phyloP scores from a whole-genome alignment of 2,329 filamentous ascomycete genomes.

The Fusarium buxicola region DNA sequence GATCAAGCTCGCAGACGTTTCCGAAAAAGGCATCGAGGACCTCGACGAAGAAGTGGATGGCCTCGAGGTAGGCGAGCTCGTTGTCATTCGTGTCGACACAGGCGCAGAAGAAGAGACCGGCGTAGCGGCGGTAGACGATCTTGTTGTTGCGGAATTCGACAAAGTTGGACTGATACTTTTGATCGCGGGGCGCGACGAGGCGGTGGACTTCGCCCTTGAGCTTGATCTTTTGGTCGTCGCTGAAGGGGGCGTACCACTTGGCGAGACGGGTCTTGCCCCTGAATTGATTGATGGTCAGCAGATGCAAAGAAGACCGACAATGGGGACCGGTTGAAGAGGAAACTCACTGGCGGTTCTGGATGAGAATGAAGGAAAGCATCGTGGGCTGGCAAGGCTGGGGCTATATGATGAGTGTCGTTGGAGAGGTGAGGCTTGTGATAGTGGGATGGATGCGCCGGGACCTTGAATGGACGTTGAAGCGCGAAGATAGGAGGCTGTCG shows the following conservation, averaged over 20 bases:
- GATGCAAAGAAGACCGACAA: neutral
- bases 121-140: conserved; percentile 97
- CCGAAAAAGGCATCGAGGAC: conserved; percentile 98
- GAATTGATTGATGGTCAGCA: conserved; percentile 16
- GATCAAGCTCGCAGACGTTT: conserved; percentile 97
- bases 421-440: conserved; percentile 19
- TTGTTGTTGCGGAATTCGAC: conserved; percentile 96
- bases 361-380: conserved; percentile 88
- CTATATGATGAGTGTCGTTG: conserved; percentile 11
- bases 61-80: conserved; percentile 95
- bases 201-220: conserved; percentile 99
- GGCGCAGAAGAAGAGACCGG: conserved; percentile 98
- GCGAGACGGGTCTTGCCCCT: conserved; percentile 98
- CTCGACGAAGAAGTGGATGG: conserved; percentile 99
- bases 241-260: conserved; percentile 99
- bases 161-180: conserved; percentile 99
- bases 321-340: neutral
- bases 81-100: conserved; percentile 99
- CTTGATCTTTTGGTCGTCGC: conserved; percentile 98
- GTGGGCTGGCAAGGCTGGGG: conserved; percentile 13
- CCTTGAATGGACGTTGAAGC: conserved; percentile 2
- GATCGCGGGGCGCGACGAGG: conserved; percentile 95
- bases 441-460: conserved; percentile 35
- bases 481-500: conserved; percentile 29
- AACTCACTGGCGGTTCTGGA: conserved; percentile 87